phyloP scores from a whole-genome alignment of 345 rosid species.

The Euclidium syriacum region DNA sequence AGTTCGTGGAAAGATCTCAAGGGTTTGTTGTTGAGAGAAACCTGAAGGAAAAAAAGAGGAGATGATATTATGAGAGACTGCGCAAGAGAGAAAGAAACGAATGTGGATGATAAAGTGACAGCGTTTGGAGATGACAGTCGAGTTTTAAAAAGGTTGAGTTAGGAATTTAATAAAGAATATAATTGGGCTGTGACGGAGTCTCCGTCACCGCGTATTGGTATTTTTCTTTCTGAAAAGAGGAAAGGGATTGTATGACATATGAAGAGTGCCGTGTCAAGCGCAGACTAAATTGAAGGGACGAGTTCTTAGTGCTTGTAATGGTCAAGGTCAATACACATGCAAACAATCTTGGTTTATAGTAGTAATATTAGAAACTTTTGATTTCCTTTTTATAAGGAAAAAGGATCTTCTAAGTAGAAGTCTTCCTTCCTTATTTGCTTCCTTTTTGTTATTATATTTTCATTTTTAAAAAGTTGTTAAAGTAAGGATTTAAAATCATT shows the following conservation, averaged over 20 bases:
- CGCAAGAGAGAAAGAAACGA: neutral
- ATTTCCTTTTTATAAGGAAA: neutral
- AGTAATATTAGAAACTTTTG: neutral
- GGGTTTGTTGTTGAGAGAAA: constrained; percentile 5
- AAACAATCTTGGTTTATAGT: neutral
- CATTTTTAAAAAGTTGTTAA: neutral
- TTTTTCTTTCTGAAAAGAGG: no score
- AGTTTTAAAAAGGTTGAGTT: neutral
- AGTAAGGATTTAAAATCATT: neutral
- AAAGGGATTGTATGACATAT: neutral
- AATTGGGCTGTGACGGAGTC: constrained; percentile 20
- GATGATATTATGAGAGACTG: neutral
- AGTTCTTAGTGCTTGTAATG: constrained; percentile 7
- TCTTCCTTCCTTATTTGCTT: neutral
- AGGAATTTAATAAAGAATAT: neutral
- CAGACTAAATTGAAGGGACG: constrained; percentile 23
- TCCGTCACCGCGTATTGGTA: constrained; percentile 18
- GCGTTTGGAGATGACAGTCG: neutral
- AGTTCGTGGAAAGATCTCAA: constrained; percentile 17
- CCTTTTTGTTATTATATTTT: neutral
- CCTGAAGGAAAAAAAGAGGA: neutral
- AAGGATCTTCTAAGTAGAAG: neutral
- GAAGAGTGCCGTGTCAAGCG: constrained; percentile 29
- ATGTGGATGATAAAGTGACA: constrained; percentile 21
- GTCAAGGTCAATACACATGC: constrained; percentile 21